Evolutionary conservation across 1,139 yeast genomes (phyloP), one percentile per base, ranked within the genome.

Genomic region (Geotrichum candidum): DNA sequence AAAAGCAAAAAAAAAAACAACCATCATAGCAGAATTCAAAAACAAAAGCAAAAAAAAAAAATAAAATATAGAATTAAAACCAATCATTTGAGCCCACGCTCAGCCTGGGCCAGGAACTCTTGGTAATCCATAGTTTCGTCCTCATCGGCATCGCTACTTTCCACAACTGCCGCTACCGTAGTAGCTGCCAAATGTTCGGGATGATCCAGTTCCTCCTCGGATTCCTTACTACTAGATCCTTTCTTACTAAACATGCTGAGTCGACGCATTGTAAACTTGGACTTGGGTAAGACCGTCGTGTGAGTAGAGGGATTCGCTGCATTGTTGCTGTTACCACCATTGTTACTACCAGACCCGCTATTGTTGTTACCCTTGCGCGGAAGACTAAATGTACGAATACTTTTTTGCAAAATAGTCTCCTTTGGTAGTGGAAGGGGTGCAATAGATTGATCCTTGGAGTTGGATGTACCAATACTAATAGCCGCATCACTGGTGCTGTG

Each of bases 361-460:
- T 41, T n/a, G 22, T n/a, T 41, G 48, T 41, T 41, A 18, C 48
- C 56, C 38, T 56, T 56, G 35, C 57, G 57, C 2, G 62, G 65
- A 13, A 65, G 63, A 13, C 68, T 67, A 31, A 71, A 68, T 6
- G 70, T 67, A n/a, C 74, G 65, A 67, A 71, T 70, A 25, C 73
- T 65, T 64, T 72, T 71, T 60, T 71, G 74, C 35, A 72, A 63
- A 58, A 71, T 66, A 50, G 62, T 65, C 31, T 67, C 70, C 50
- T 65, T 64, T 5, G 57, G 54, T 10, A 31, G 35, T 7, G 59
- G 51, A n/a, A 33, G 33, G 2, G 58, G 61, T 13, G 31, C 38
- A 29, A 41, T 15, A 1, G 61, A 29, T 9, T 67, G 63, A 2
- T 65, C 67, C 38, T 51, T 61, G 18, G 69, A 63, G 51, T 45